These are phyloP conservation scores for Acanthamoeba culbertsoni DNA, from an alignment of 208 protist species.

Conservation along the genomic window DNA sequence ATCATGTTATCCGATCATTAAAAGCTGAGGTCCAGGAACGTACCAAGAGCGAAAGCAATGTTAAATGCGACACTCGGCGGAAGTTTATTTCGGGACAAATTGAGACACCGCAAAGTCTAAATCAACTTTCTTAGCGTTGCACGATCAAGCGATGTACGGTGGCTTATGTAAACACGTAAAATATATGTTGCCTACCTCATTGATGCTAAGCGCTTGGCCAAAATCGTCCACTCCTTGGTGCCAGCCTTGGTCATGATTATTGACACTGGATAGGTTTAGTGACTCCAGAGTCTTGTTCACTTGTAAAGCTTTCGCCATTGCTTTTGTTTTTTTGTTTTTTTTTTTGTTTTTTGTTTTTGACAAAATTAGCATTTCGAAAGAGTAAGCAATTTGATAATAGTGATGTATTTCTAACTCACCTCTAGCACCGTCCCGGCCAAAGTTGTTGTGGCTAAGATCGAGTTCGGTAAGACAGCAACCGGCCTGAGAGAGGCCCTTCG, in stretches of 20 bases:
- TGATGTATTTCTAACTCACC: not conserved
- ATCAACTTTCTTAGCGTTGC: no score
- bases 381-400: no score
- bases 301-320: not conserved
- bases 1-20: no score
- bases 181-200: constrained; percentile 38
- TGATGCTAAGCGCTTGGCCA: not conserved
- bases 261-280: not conserved
- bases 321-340: no score
- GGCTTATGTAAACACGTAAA: no score
- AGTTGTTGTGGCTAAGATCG: constrained; percentile 40
- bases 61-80: not conserved
- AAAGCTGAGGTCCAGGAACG: not conserved
- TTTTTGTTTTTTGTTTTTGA: no score
- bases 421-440: not conserved
- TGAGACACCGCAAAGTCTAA: not conserved
- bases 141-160: no score
- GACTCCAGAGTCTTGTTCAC: not conserved
- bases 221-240: constrained; percentile 22
- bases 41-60: not conserved
- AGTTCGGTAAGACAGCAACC: not conserved
- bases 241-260: constrained; percentile 3
- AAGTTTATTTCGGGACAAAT: constrained; percentile 30
- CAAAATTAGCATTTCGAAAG: no score
- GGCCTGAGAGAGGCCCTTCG: not conserved